Conservation (phyloP, 208 protist species). For the Sergeia podlipaevii region DNA sequence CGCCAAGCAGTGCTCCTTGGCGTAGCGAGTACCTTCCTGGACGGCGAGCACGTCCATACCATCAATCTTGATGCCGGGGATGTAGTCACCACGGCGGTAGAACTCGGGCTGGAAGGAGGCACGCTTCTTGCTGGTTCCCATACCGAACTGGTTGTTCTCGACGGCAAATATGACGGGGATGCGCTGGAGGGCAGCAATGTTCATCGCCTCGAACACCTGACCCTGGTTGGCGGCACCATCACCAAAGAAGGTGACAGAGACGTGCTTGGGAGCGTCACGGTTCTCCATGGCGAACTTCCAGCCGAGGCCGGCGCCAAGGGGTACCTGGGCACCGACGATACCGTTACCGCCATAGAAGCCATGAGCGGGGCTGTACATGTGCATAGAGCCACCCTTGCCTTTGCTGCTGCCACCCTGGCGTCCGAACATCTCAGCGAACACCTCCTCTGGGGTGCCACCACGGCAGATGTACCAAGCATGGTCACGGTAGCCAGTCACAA, state of each 20-base stretch:
- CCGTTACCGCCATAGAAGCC: constrained; percentile 98
- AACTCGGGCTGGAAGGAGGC: constrained; percentile 90
- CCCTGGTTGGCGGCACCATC: constrained; percentile 98
- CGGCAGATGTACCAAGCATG: constrained; percentile 92
- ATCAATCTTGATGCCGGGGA: constrained; percentile 96
- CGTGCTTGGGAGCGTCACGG: constrained; percentile 75
- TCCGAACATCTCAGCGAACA: constrained; percentile 94
- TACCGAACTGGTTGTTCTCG: constrained; percentile 99
- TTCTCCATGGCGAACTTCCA: constrained; percentile 87
- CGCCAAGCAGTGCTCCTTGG: constrained; percentile 72
- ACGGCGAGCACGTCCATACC: constrained; percentile 98
- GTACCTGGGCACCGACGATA: constrained; percentile 97
- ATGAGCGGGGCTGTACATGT: constrained; percentile 93
- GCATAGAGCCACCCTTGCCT: constrained; percentile 98
- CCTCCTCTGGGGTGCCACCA: constrained; percentile 84
- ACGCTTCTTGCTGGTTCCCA: constrained; percentile 95
- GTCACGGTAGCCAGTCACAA: constrained; percentile 97
- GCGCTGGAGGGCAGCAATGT: constrained; percentile 98
- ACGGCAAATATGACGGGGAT: constrained; percentile 95
- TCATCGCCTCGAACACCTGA: constrained; percentile 98
- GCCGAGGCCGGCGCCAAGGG: constrained; percentile 95
- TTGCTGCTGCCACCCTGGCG: constrained; percentile 82
- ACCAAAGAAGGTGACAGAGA: constrained; percentile 94
- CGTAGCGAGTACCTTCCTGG: constrained; percentile 88
- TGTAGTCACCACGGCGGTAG: constrained; percentile 96